Percentiles rank a stretch among this genome's conserved stretches.
These are phyloP conservation scores for Euphorbia lathyris DNA, from an alignment of 345 rosid genomes.

Conservation along the genomic window DNA sequence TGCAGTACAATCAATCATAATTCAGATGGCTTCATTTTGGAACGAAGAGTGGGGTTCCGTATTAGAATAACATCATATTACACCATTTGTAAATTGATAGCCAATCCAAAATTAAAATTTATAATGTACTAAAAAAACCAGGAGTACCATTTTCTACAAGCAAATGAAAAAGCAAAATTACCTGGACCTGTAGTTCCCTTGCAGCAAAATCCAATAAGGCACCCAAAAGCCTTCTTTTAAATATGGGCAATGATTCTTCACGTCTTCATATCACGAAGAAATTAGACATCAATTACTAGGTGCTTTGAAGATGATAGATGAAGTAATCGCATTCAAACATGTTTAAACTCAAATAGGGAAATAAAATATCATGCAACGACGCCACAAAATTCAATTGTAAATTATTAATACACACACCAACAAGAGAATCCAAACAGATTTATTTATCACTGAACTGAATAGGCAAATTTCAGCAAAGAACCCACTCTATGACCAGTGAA, in stretches of 20 bases:
- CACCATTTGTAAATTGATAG: background rate
- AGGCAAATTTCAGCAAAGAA: background rate
- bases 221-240: slow-evolving; percentile 94
- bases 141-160: background rate
- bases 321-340: background rate
- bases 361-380: background rate
- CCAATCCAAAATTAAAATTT: slow-evolving; percentile 2
- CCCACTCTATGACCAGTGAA: background rate
- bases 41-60: background rate
- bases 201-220: slow-evolving; percentile 95
- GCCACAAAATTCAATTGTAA: background rate
- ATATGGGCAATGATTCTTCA: slow-evolving; percentile 90
- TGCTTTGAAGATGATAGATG: slow-evolving; percentile 5
- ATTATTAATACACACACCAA: background rate
- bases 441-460: background rate
- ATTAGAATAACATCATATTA: background rate
- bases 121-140: background rate
- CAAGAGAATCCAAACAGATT: background rate
- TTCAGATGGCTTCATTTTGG: background rate
- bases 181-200: slow-evolving; percentile 98
- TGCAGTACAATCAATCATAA: background rate
- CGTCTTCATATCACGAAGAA: slow-evolving; percentile 58
- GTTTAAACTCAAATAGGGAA: background rate
- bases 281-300: slow-evolving; percentile 14
- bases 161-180: slow-evolving; percentile 20